These are phyloP conservation scores for Pyrenophora teres DNA, from an alignment of 2,329 filamentous ascomycete species.

Conservation along the genomic window DNA sequence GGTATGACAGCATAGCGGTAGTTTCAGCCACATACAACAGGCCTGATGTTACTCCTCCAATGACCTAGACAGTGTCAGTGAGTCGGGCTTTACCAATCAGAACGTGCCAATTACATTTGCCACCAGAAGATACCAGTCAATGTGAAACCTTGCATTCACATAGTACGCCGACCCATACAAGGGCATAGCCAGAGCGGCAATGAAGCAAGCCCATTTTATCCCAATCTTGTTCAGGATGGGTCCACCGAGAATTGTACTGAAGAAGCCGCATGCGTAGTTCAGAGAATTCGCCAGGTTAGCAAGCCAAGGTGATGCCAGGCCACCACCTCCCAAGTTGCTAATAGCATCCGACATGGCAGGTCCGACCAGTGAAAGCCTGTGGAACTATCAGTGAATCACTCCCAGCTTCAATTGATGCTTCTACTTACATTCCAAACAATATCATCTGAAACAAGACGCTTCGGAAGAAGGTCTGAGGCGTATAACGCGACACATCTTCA, in stretches of 20 bases:
- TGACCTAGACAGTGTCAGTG: slow-evolving; percentile 1
- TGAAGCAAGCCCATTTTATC: slow-evolving; percentile 16
- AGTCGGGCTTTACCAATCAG: not conserved
- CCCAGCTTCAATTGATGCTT: too few relatives aligned
- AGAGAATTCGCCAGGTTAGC: slow-evolving; percentile 14
- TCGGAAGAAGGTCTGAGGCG: slow-evolving; percentile 5
- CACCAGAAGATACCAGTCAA: slow-evolving; percentile 10
- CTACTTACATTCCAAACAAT: slow-evolving; percentile 13
- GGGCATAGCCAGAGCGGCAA: slow-evolving; percentile 13
- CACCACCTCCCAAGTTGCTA: slow-evolving; percentile 14
- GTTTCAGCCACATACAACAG: slow-evolving; percentile 16
- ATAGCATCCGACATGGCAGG: slow-evolving; percentile 18
- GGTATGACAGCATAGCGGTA: slow-evolving; percentile 17
- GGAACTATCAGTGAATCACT: not conserved
- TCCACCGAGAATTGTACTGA: slow-evolving; percentile 15
- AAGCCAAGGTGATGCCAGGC: slow-evolving; percentile 15
- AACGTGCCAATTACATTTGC: slow-evolving; percentile 3
- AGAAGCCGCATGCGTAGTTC: slow-evolving; percentile 13
- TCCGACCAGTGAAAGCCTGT: slow-evolving; percentile 14
- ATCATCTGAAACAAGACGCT: slow-evolving; percentile 17
- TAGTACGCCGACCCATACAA: slow-evolving; percentile 16
- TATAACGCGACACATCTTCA: slow-evolving; percentile 5
- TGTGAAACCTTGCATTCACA: slow-evolving; percentile 7
- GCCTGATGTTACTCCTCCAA: slow-evolving; percentile 9
- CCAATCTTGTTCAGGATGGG: slow-evolving; percentile 16